A percentile compares a stretch with the other conserved stretches of the same genome.
Evolutionary conservation across 2,329 filamentous ascomycete genomes (phyloP).

Genomic region (Ophiostoma quercus): DNA sequence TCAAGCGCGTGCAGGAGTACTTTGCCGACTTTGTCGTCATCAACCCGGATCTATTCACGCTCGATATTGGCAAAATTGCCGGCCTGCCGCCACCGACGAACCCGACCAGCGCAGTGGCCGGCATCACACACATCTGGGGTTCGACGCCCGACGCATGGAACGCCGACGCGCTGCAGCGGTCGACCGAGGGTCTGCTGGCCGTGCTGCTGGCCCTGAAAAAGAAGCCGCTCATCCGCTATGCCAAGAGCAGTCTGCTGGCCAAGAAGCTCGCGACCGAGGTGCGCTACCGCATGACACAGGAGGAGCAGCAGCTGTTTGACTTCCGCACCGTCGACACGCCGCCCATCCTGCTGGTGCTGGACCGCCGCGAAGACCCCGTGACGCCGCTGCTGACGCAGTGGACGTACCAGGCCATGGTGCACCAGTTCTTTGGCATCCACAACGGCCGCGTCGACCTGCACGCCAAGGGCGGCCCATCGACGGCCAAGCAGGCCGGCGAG

Average conservation of each 20-base stretch:
- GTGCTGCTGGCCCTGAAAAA: conserved; percentile 88
- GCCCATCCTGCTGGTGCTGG: conserved; percentile 83
- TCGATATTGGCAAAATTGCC: conserved; percentile 50
- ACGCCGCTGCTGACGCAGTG: conserved; percentile 93
- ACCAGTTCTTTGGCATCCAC: conserved; percentile 86
- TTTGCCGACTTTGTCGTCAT: conserved; percentile 95
- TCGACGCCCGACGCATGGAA: conserved; percentile 83
- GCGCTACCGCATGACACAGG: conserved; percentile 87
- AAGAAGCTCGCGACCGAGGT: conserved; percentile 93
- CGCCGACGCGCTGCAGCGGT: conserved; percentile 75
- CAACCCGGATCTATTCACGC: conserved; percentile 86
- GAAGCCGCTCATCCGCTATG: conserved; percentile 88
- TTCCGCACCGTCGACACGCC: conserved; percentile 93
- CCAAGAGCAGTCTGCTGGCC: conserved; percentile 81
- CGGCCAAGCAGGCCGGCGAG: conserved; percentile 43
- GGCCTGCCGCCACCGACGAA: neutral
- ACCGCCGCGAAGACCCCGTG: conserved; percentile 88
- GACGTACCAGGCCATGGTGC: conserved; percentile 99
- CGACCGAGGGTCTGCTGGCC: conserved; percentile 81
- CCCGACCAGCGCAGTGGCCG: conserved; percentile 2
- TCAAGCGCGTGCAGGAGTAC: conserved; percentile 88
- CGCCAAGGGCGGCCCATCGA: conserved; percentile 56
- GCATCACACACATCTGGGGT: conserved; percentile 68
- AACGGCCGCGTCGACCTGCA: conserved; percentile 92
- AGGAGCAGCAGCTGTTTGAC: conserved; percentile 94